Base-by-base conservation (phyloP, 2,329 filamentous ascomycete genomes). In the Cercospora berteroae region DNA sequence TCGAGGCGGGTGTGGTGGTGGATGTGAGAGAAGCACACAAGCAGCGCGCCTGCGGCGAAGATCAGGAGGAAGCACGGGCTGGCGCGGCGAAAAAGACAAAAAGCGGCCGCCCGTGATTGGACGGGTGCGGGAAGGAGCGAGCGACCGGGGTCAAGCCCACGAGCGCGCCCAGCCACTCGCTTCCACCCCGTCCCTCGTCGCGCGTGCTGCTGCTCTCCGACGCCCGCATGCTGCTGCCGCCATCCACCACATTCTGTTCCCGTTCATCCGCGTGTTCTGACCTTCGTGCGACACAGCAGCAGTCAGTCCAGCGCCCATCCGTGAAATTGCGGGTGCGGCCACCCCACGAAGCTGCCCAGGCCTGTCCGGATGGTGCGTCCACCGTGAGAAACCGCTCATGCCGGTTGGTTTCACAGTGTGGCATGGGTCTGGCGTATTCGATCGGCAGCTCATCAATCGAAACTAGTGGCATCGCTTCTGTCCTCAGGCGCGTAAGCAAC, bases 81-180 rank as follows among this genome's bases (percentile, higher is more conserved):
- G 48, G 48, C 48, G 25, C 48, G 48, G 48, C 48, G 52, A 57
- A 57, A 57, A 57, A 57, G 52, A 57, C 52, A 57, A 57, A 27
- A 25, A 25, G 52, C 52, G 52, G 48, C 48, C 13, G 52, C 25
- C 25, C 25, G 52, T 57, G 52, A 57, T 57, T 57, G 52, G 52
- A 18, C 20, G 16, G 10, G 52, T 23, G 52, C 25, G 13, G 25
- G 25, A 42, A 42, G 36, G 36, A n/a, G 36, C 36, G 36, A 31
- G 52, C 52, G 52, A 20, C 52, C 52, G n/a, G 52, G 52, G 52
- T 56, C 27, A 31, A 57, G 52, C 52, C 36, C 25, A 57, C 52
- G 52, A 29, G 52, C 52, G 25, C 52, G 25, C 25, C 52, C 52
- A 27, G 52, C 52, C 52, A 57, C 52, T 57, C 52, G 29, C 52